Percentiles rank a stretch among this genome's conserved stretches.
phyloP scores from a whole-genome alignment of 345 rosid species.

The Physaria fendleri region DNA sequence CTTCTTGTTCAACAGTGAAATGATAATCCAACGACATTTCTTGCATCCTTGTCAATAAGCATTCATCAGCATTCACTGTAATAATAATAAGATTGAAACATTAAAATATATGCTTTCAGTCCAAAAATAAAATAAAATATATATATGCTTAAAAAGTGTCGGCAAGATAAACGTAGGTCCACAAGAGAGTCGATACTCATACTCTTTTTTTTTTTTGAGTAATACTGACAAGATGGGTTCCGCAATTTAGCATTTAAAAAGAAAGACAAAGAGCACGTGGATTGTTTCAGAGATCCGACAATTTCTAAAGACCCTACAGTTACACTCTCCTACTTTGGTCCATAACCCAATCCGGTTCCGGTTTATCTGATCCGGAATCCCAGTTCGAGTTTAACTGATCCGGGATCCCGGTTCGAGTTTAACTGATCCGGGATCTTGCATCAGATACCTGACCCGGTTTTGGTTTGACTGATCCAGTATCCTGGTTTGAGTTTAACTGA shows the following conservation, averaged over 20 bases:
- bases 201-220: constrained; percentile 14
- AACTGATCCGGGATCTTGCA: too few relatives aligned
- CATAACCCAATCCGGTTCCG: too few relatives aligned
- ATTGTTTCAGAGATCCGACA: constrained; percentile 31
- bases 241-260: constrained; percentile 18
- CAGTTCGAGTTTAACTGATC: constrained; percentile 18
- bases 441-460: too few relatives aligned
- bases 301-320: constrained; percentile 24
- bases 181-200: constrained; percentile 2
- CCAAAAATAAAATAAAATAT: too few relatives aligned
- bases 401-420: too few relatives aligned
- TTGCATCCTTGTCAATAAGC: too few relatives aligned
- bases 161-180: constrained; percentile 40
- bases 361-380: constrained; percentile 24
- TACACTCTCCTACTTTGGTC: too few relatives aligned
- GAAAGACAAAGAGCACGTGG: constrained; percentile 33
- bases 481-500: too few relatives aligned
- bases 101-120: too few relatives aligned
- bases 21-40: constrained; percentile 99
- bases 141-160: constrained; percentile 37
- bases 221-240: constrained; percentile 27
- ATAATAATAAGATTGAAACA: too few relatives aligned
- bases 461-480: too few relatives aligned
- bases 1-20: constrained; percentile 98
- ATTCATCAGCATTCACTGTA: too few relatives aligned